Percentiles rank a stretch among this genome's conserved stretches.
phyloP scores from a whole-genome alignment of 768 basidiomycete genomes.

The Mycena floridula region DNA sequence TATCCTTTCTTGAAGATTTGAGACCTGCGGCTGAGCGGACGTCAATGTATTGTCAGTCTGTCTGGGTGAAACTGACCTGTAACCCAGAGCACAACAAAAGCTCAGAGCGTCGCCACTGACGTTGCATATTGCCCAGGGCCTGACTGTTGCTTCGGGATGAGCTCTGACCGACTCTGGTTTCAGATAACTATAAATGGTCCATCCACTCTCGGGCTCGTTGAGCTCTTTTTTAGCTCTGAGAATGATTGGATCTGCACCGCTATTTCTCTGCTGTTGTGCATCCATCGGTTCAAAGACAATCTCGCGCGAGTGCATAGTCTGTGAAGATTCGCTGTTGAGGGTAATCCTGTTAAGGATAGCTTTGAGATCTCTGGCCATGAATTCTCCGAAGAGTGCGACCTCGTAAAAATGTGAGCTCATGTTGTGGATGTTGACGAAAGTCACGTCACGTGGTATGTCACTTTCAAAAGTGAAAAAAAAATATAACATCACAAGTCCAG shows the following conservation, averaged over 20 bases:
- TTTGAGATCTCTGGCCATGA: conserved; percentile 71
- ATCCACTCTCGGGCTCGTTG: conserved; percentile 52
- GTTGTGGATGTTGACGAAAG: no score
- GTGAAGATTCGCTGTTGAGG: conserved; percentile 72
- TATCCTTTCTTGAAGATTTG: conserved; percentile 83
- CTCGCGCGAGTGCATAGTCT: conserved; percentile 68
- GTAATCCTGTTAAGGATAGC: conserved; percentile 77
- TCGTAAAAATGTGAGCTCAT: no score
- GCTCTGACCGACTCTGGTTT: conserved; percentile 82
- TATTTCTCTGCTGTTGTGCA: conserved; percentile 54
- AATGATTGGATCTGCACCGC: conserved; percentile 58
- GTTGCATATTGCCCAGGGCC: conserved; percentile 78
- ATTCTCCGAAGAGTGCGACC: conserved; percentile 78
- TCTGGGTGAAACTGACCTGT: conserved; percentile 40
- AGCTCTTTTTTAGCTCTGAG: conserved; percentile 75
- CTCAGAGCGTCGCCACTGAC: conserved; percentile 75
- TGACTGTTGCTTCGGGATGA: conserved; percentile 81
- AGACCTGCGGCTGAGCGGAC: conserved; percentile 45
- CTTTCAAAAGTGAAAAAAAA: no score
- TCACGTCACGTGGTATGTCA: no score
- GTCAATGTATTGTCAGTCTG: conserved; percentile 2
- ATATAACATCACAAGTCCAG: no score
- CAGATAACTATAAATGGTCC: conserved; percentile 74
- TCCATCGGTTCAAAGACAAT: conserved; percentile 79
- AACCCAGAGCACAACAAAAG: conserved; percentile 78